phyloP scores from a whole-genome alignment of 129 eudicot genomes.

The Cynara cardunculus region DNA sequence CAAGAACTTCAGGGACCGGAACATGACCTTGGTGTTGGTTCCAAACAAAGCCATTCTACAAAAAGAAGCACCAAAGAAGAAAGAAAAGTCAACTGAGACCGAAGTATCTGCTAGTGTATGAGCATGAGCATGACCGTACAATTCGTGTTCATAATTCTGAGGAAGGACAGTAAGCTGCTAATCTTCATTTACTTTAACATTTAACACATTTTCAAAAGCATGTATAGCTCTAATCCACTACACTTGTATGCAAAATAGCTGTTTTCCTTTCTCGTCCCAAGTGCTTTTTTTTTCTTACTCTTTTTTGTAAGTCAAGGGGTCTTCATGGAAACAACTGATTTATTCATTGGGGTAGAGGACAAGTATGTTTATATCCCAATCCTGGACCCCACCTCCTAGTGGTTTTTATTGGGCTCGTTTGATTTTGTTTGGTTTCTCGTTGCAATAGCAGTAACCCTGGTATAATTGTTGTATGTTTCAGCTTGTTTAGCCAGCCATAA shows the following conservation, averaged over 20 bases:
- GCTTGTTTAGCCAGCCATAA: constrained; percentile 11
- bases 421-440: neutral
- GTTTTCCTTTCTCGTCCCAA: neutral
- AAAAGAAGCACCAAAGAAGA: constrained; percentile 69
- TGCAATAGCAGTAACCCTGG: constrained; percentile 19
- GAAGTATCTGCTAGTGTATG: constrained; percentile 31
- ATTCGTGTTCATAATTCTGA: neutral
- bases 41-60: constrained; percentile 73
- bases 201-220: constrained; percentile 29
- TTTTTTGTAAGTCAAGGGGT: neutral
- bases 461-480: constrained; percentile 17
- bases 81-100: constrained; percentile 28
- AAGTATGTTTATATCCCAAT: neutral
- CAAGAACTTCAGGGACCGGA: constrained; percentile 67
- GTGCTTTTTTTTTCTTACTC: neutral
- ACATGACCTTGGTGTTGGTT: constrained; percentile 59
- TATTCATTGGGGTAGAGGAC: neutral
- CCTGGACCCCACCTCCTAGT: neutral
- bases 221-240: constrained; percentile 46
- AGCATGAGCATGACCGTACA: constrained; percentile 33
- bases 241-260: constrained; percentile 15
- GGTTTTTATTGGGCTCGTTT: neutral
- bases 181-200: neutral
- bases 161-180: constrained; percentile 16
- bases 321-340: neutral